Evolutionary conservation across 371 early-diverging fungal species (phyloP).

Genomic region (Haplosporangium sp.): DNA sequence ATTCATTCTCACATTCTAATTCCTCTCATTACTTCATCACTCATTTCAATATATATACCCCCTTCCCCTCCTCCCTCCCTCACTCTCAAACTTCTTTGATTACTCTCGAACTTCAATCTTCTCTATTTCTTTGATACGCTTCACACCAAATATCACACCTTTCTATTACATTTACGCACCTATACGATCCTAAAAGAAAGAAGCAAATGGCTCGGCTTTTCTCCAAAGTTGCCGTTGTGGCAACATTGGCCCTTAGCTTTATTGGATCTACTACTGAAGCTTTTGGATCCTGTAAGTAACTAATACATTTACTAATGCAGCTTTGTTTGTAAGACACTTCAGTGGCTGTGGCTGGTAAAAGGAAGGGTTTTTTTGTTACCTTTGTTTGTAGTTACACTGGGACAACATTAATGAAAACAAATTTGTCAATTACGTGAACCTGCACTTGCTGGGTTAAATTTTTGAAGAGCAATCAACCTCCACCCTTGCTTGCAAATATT

Average conservation of each 20-base stretch:
- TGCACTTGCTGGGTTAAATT: too few relatives aligned
- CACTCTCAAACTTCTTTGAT: background rate
- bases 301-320: background rate
- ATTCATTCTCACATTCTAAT: background rate
- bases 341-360: background rate
- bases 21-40: background rate
- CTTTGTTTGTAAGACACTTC: background rate
- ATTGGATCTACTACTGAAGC: conserved; percentile 30
- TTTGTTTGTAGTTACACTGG: background rate
- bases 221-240: conserved; percentile 28
- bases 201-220: conserved; percentile 28
- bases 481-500: too few relatives aligned
- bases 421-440: too few relatives aligned
- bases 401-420: too few relatives aligned
- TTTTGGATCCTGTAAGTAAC: conserved; percentile 29
- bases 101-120: background rate
- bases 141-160: too few relatives aligned
- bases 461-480: too few relatives aligned
- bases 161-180: background rate
- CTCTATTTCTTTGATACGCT: background rate
- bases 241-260: conserved; percentile 38
- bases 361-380: too few relatives aligned
- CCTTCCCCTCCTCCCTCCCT: background rate
- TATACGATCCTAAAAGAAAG: background rate
- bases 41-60: background rate